Percentiles rank a stretch among this genome's conserved stretches.
phyloP scores from a whole-genome alignment of 139 green algal genomes.

The Closterium sp. region DNA sequence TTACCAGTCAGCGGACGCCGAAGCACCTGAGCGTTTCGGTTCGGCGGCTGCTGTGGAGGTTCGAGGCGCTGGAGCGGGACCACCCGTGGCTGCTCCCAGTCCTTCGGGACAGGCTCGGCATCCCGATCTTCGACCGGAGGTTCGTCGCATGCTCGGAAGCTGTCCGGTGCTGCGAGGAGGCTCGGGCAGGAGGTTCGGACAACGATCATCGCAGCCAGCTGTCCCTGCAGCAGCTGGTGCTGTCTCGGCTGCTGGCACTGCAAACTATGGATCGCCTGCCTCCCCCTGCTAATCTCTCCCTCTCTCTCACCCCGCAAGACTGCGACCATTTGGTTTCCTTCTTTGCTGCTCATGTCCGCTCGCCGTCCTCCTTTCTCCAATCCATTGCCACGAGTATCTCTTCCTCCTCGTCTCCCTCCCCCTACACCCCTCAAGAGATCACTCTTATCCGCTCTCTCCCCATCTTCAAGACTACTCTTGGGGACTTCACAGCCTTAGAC shows the following conservation, averaged over 20 bases:
- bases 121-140: slow-evolving; percentile 21
- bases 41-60: slow-evolving; percentile 1
- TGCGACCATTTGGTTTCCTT: slow-evolving; percentile 30
- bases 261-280: neutral
- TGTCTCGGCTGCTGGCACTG: slow-evolving; percentile 12
- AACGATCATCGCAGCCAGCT: neutral
- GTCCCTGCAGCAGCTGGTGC: slow-evolving; percentile 22
- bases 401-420: neutral
- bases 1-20: neutral
- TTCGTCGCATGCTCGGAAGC: neutral
- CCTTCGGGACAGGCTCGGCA: neutral
- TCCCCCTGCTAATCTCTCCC: neutral
- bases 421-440: slow-evolving; percentile 8
- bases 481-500: neutral
- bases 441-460: slow-evolving; percentile 22
- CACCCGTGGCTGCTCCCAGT: slow-evolving; percentile 33
- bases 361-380: slow-evolving; percentile 7
- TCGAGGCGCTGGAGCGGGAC: slow-evolving; percentile 1
- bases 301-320: slow-evolving; percentile 3
- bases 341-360: slow-evolving; percentile 22
- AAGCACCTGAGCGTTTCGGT: neutral
- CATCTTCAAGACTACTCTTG: slow-evolving; percentile 25
- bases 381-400: neutral
- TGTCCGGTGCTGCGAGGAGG: neutral
- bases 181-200: neutral